Evolutionary conservation across 1,139 yeast species (phyloP), one percentile per base, ranked within the genome.

Genomic region (Candida gigantensis): DNA sequence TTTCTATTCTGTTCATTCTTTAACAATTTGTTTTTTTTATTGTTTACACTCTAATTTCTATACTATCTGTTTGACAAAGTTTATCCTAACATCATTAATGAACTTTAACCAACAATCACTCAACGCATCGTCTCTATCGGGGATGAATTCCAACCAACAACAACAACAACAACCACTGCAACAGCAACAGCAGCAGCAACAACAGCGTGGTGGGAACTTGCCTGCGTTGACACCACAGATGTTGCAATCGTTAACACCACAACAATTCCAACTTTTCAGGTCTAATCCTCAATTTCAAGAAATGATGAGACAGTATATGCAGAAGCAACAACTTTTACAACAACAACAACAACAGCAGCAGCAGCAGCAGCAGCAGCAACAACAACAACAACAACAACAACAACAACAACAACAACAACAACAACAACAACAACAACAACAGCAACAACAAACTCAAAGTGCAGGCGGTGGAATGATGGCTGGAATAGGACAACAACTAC

Each of bases 251-350:
- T 52, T 69, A 35, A 57, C 68, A 16, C 72, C 75, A 8, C 72
- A 71, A 45, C 76, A 72, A 39, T 63, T 72, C 27, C 74, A 73
- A 43, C 70, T 74, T 42, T 60, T 75, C 47, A 69, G 73, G 39
- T 62, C 56, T 50, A 75, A 74, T 46, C 76, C 75, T 3, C 75
- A 68, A 43, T 69, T 67, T 44, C 73, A 65, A 42, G 65, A 60
- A 25, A 58, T 67, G 36, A 58, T 70, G 55, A 54, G 67, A 27
- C 60, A 60, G 37, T 65, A 63, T 42, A 45, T 62, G 44, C 72
- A 66, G 40, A 49, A 61, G 49, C 79, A 57, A 51, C 74, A 53
- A 51, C 46, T 56, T 43, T 44, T 57, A 40, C 73, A 52, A 44
- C 39, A 42, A 15, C 30, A 38, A 35, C 49, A 43, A 21, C 41